Evolutionary conservation across 768 basidiomycete genomes (phyloP).

Genomic region (Calvatia gigantea): DNA sequence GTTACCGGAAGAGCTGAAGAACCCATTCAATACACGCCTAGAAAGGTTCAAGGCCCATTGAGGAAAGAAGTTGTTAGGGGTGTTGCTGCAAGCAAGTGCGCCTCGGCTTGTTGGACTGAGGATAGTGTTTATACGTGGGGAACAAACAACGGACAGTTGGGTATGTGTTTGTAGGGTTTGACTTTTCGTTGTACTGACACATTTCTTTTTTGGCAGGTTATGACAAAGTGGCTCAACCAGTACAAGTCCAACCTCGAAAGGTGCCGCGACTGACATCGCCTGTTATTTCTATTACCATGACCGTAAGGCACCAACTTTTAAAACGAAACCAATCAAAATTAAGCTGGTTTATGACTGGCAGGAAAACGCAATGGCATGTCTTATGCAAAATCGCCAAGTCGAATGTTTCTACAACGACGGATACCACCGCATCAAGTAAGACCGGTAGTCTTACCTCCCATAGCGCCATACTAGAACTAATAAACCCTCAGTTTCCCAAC

Average conservation of each 20-base stretch:
- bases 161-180: slow-evolving; percentile 31
- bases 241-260: slow-evolving; percentile 75
- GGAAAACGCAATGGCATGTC: slow-evolving; percentile 82
- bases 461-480: slow-evolving; percentile 5
- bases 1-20: slow-evolving; percentile 54
- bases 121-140: slow-evolving; percentile 85
- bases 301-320: slow-evolving; percentile 39
- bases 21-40: slow-evolving; percentile 71
- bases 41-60: slow-evolving; percentile 69
- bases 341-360: slow-evolving; percentile 21
- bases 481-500: slow-evolving; percentile 58
- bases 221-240: slow-evolving; percentile 66
- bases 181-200: not conserved
- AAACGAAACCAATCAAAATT: not conserved
- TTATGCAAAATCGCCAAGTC: slow-evolving; percentile 78
- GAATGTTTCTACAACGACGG: slow-evolving; percentile 78
- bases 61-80: slow-evolving; percentile 79
- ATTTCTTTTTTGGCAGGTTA: slow-evolving; percentile 49
- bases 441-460: not conserved
- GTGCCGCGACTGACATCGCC: slow-evolving; percentile 74
- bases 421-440: slow-evolving; percentile 71
- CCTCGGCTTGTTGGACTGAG: slow-evolving; percentile 87
- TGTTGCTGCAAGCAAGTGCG: slow-evolving; percentile 81
- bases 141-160: slow-evolving; percentile 88
- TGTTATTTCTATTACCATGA: slow-evolving; percentile 70